These are phyloP conservation scores for Nakazawaea anatomiae DNA, from an alignment of 805 yeast genomes.

Conservation along the genomic window DNA sequence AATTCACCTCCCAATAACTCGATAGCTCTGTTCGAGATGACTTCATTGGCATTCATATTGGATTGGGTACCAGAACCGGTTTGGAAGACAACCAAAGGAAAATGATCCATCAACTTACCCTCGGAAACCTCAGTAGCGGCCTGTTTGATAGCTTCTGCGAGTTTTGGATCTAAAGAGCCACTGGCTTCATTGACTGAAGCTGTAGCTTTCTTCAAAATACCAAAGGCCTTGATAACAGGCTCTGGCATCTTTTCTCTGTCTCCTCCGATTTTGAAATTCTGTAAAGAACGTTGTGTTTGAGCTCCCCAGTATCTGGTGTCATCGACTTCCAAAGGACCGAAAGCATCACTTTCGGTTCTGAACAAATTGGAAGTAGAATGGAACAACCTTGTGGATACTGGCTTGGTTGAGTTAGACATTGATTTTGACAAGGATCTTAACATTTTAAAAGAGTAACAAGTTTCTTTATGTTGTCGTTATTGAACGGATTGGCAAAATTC, in stretches of 20 bases:
- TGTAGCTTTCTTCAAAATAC: conserved; percentile 89
- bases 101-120: conserved; percentile 88
- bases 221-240: conserved; percentile 88
- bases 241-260: conserved; percentile 84
- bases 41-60: conserved; percentile 99
- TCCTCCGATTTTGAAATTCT: conserved; percentile 96
- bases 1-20: conserved; percentile 88
- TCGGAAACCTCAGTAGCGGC: conserved; percentile 95
- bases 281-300: conserved; percentile 89
- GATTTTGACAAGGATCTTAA: conserved; percentile 6
- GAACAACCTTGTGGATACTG: conserved; percentile 5
- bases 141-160: conserved; percentile 78
- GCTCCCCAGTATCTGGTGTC: conserved; percentile 94
- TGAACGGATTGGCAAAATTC: neutral
- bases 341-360: conserved; percentile 91
- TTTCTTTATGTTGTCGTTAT: neutral
- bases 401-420: conserved; percentile 2
- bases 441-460: neutral
- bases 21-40: conserved; percentile 96
- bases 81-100: conserved; percentile 98
- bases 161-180: conserved; percentile 75
- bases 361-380: conserved; percentile 19
- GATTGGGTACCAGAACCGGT: conserved; percentile 99
- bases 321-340: conserved; percentile 93
- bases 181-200: conserved; percentile 82